Evolutionary conservation across 2,329 filamentous ascomycete genomes (phyloP), one percentile per base, ranked within the genome.

Genomic region (Pseudocercospora macadamiae): DNA sequence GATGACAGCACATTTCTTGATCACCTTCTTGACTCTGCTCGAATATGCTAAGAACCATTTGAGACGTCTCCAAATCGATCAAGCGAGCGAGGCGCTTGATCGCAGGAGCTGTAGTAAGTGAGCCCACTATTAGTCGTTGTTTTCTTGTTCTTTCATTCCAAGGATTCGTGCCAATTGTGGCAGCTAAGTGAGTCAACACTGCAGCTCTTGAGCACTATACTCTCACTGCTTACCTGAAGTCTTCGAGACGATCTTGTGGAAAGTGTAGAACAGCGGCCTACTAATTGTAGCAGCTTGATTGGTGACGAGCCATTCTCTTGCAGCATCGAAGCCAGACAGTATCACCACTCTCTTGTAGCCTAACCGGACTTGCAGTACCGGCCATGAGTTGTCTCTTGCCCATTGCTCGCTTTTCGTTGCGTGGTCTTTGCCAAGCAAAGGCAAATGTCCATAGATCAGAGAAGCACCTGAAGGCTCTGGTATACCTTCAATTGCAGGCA

Each of bases 111-210:
- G 51, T 54, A 4, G 51, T 54, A 7, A 54, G 26, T 23, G 32
- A 42, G 19, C 34, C 51, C 7, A 42, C 51, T 2, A 54, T 36
- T 5, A 54, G 25, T 28, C 51, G 23, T 23, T 54, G 51, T 21
- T 54, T 54, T 23, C 51, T 42, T 12, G 51, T 54, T 26, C 51
- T 44, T 18, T 42, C 51, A 23, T 42, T 54, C 51, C 51, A 54
- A 18, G 51, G 51, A 45, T 44, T 54, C 7, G 51, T 54, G 8
- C 51, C 51, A 10, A 54, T 54, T 18, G 51, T 54, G 10, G 51
- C 51, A 30, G 51, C 51, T 51, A 21, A 32, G 9, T 45, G 9
- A 16, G 39, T 45, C 18, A 45, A 18, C 39, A n/a, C 18, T 3
- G 21, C 21, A 45, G n/a, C n/a, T n/a, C n/a, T n/a, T n/a, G n/a